Conservation (phyloP, 345 rosid genomes). For the Linum lewisii region DNA sequence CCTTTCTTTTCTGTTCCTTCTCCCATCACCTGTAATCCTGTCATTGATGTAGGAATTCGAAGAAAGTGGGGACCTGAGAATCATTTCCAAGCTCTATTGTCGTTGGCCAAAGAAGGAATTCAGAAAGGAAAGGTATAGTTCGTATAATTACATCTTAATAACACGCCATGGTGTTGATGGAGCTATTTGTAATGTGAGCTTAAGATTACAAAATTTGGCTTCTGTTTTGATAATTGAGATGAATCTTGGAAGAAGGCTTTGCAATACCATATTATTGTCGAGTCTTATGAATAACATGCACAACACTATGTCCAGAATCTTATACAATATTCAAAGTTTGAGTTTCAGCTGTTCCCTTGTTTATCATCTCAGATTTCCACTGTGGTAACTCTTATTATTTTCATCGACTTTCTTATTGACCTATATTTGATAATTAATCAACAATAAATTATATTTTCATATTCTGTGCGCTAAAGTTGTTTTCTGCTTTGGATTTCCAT, state of each 20-base stretch:
- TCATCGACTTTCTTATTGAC: too few relatives aligned
- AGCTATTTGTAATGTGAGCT: neutral
- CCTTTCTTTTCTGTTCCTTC: neutral
- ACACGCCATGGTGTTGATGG: neutral
- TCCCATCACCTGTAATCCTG: neutral
- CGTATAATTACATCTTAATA: neutral
- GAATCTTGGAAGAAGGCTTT: neutral
- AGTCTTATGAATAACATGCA: neutral
- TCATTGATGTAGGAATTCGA: slow-evolving; percentile 63
- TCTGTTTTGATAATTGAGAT: slow-evolving; percentile 9
- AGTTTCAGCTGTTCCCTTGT: neutral
- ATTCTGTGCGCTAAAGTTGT: neutral
- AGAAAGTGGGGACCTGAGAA: slow-evolving; percentile 72
- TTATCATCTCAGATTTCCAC: neutral
- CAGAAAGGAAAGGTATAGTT: slow-evolving; percentile 75
- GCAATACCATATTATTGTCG: neutral
- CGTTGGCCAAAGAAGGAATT: slow-evolving; percentile 73
- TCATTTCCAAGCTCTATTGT: slow-evolving; percentile 70
- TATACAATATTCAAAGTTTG: neutral
- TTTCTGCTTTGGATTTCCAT: neutral
- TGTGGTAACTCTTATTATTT: too few relatives aligned
- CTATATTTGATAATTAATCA: too few relatives aligned
- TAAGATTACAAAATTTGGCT: neutral
- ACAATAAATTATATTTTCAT: too few relatives aligned
- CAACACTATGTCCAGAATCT: neutral